Percentiles rank a stretch among this genome's conserved stretches.
These are phyloP conservation scores for Saccharomycopsis sp. DNA, from an alignment of 805 yeast species.

Conservation along the genomic window DNA sequence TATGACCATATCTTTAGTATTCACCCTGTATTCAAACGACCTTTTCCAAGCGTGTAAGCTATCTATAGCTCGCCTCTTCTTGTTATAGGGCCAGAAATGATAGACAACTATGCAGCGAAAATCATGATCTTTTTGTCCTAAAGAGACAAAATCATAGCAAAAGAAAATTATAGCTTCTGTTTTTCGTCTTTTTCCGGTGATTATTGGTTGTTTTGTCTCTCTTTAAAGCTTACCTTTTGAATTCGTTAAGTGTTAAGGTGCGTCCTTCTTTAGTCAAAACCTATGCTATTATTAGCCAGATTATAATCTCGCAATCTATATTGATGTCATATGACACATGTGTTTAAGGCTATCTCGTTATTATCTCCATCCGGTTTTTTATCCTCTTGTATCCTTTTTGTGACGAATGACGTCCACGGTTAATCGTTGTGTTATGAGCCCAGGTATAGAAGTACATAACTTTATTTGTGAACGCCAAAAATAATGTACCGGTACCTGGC, in stretches of 20 bases:
- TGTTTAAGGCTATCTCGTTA: too few relatives aligned
- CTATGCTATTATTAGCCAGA: background rate
- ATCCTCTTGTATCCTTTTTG: background rate
- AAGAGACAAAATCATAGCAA: conserved; percentile 5
- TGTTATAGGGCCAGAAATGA: background rate
- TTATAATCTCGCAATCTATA: background rate
- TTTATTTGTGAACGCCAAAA: background rate
- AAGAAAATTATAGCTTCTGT: background rate
- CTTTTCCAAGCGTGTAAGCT: too few relatives aligned
- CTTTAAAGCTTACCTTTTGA: background rate
- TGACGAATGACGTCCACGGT: background rate
- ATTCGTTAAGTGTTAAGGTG: background rate
- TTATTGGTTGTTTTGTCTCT: background rate
- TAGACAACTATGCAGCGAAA: background rate
- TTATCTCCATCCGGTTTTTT: too few relatives aligned
- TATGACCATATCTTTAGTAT: background rate
- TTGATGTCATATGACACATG: background rate
- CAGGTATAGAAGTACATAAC: background rate
- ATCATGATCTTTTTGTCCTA: conserved; percentile 5
- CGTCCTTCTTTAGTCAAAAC: background rate
- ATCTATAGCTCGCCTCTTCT: too few relatives aligned
- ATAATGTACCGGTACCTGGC: background rate
- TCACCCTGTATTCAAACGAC: background rate
- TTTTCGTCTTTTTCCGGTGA: background rate
- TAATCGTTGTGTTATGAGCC: background rate